phyloP scores from a whole-genome alignment of 2,329 filamentous ascomycete species.

The Sporothrix inflata region DNA sequence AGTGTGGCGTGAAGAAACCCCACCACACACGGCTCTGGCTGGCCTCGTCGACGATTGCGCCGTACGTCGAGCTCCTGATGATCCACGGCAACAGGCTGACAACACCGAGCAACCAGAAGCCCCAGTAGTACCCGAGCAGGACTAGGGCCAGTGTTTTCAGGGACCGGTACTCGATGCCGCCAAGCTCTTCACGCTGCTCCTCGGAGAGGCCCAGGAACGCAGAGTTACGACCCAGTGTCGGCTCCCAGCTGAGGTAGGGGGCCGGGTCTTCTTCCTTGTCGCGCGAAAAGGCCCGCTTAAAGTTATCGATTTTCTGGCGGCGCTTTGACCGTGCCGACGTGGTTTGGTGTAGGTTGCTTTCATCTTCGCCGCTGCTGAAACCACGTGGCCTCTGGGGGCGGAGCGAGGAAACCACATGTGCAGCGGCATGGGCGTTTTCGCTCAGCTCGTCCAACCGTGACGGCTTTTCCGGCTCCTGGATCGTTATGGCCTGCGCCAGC shows the following conservation, averaged over 20 bases:
- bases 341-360: conserved; percentile 32
- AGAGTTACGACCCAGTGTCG: conserved; percentile 91
- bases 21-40: conserved; percentile 79
- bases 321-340: conserved; percentile 38
- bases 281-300: conserved; percentile 60
- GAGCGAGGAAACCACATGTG: conserved; percentile 47
- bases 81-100: conserved; percentile 83
- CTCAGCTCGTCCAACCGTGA: conserved; percentile 46
- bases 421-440: conserved; percentile 49
- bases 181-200: conserved; percentile 90
- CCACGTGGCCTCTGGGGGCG: conserved; percentile 40
- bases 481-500: conserved; percentile 62
- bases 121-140: conserved; percentile 77
- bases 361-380: conserved; percentile 22
- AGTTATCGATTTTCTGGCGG: conserved; percentile 59
- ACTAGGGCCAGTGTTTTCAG: conserved; percentile 83
- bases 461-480: conserved; percentile 63
- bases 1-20: conserved; percentile 85
- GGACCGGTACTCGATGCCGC: conserved; percentile 93
- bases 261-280: conserved; percentile 60
- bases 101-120: conserved; percentile 78
- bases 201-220: conserved; percentile 69
- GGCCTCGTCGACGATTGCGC: conserved; percentile 61
- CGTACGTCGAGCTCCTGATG: conserved; percentile 62
- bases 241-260: conserved; percentile 93